Conservation (phyloP, 345 rosid species). For the Noccaea bulbosa region DNA sequence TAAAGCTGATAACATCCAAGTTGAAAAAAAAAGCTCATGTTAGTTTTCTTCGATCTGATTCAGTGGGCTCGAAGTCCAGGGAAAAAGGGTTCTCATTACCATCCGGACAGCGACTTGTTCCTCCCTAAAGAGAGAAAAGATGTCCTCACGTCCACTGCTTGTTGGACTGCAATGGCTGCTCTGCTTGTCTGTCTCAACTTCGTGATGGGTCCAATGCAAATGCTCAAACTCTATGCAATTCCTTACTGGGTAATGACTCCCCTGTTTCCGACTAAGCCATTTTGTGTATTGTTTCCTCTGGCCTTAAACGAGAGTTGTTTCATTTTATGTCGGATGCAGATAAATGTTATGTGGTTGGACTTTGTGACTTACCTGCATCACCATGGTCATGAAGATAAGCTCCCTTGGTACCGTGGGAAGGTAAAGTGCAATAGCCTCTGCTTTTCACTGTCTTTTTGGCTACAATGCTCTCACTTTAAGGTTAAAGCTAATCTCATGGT, state of each 20-base stretch:
- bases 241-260: conserved; percentile 63
- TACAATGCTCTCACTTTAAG: background rate
- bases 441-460: conserved; percentile 10
- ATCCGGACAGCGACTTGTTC: conserved; percentile 80
- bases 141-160: conserved; percentile 70
- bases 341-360: conserved; percentile 84
- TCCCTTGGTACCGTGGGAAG: conserved; percentile 96
- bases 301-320: background rate
- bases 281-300: conserved; percentile 1
- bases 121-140: conserved; percentile 69
- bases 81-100: conserved; percentile 84
- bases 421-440: conserved; percentile 43
- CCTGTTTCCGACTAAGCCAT: background rate
- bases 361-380: conserved; percentile 85
- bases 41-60: conserved; percentile 19
- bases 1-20: conserved; percentile 24
- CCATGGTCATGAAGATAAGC: conserved; percentile 84
- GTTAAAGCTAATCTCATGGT: conserved; percentile 19
- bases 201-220: conserved; percentile 58
- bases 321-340: conserved; percentile 44
- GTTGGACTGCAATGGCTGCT: conserved; percentile 77
- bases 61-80: conserved; percentile 93
- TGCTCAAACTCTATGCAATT: conserved; percentile 74
- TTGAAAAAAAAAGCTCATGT: conserved; percentile 10
- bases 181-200: conserved; percentile 58